These are phyloP conservation scores for Drechslerella coelobrocha DNA, from an alignment of 2,329 filamentous ascomycete genomes.

Conservation along the genomic window DNA sequence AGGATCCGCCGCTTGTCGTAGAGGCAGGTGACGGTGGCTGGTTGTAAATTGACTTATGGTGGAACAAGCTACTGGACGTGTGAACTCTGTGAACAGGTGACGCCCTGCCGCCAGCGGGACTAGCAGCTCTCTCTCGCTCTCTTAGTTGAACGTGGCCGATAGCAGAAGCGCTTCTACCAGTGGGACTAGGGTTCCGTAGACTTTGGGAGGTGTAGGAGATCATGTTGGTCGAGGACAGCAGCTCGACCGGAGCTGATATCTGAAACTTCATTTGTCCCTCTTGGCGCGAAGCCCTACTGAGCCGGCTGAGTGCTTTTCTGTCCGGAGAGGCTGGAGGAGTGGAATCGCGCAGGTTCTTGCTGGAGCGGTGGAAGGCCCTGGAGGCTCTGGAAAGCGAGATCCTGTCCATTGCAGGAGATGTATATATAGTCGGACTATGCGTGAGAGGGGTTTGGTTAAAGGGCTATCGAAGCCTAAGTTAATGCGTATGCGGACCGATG, in stretches of 20 bases:
- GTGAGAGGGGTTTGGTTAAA: not conserved
- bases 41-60: constrained; percentile 12
- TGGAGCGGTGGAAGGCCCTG: constrained; percentile 38
- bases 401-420: constrained; percentile 19
- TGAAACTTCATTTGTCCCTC: constrained; percentile 57
- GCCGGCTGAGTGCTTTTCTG: constrained; percentile 17
- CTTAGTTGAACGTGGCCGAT: constrained; percentile 21
- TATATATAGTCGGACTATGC: constrained; percentile 1
- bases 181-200: constrained; percentile 55
- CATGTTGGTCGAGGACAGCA: constrained; percentile 95
- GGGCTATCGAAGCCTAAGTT: constrained; percentile 6
- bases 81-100: constrained; percentile 11
- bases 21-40: constrained; percentile 63
- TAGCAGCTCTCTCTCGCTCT: constrained; percentile 60
- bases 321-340: constrained; percentile 39
- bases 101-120: constrained; percentile 62
- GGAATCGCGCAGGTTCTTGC: constrained; percentile 46
- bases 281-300: constrained; percentile 16
- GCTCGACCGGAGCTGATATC: constrained; percentile 85
- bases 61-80: constrained; percentile 1
- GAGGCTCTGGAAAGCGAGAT: constrained; percentile 38
- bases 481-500: not conserved
- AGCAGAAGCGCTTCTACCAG: constrained; percentile 27
- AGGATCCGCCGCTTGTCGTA: constrained; percentile 53
- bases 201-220: constrained; percentile 88